Evolutionary conservation across 2,329 filamentous ascomycete species (phyloP), one percentile per base, ranked within the genome.

Genomic region (Colletotrichum gigasporum): DNA sequence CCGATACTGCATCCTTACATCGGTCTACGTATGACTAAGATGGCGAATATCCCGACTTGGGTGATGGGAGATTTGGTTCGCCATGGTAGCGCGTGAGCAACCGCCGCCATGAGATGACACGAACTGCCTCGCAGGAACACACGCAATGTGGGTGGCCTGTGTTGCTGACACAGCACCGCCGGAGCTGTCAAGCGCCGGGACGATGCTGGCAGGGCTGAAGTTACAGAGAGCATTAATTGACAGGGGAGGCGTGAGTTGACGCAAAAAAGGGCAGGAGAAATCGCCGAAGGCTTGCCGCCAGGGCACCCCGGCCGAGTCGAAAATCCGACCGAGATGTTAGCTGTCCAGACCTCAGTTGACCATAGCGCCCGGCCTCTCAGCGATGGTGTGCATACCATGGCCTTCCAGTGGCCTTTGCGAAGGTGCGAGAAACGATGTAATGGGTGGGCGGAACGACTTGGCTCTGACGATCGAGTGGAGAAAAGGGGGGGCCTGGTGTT

Each of bases 391-490:
- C 14, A 12, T 1, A 11, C 5, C 32, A 57, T 30, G 42, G 12
- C 24, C 32, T 10, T 3, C 8, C 2, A 8, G 42, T 62, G 52
- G 58, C n/a, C 58, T 41, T 18, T 57, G 42, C 35, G 51, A 18
- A 14, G n/a, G 18, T 32, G 34, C 6, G 42, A 32, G 18, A 34
- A 18, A n/a, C n/a, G n/a, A n/a, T n/a, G n/a, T n/a, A n/a, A n/a
- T n/a, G n/a, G n/a, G n/a, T n/a, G n/a, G n/a, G n/a, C n/a, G n/a
- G 12, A 41, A 20, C 20, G 30, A 52, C 26, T 61, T 64, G 45
- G 48, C 41, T 61, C 56, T 48, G 28, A 61, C 12, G 48, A 61
- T 47, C 47, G 20, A 20, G 47, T 60, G 55, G 55, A 47, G 55
- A n/a, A 16, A n/a, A n/a, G n/a, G n/a, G n/a, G n/a, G 32, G 28